Evolutionary conservation across 495 filamentous ascomycete species (phyloP).

Genomic region (Aspergillus leporis): DNA sequence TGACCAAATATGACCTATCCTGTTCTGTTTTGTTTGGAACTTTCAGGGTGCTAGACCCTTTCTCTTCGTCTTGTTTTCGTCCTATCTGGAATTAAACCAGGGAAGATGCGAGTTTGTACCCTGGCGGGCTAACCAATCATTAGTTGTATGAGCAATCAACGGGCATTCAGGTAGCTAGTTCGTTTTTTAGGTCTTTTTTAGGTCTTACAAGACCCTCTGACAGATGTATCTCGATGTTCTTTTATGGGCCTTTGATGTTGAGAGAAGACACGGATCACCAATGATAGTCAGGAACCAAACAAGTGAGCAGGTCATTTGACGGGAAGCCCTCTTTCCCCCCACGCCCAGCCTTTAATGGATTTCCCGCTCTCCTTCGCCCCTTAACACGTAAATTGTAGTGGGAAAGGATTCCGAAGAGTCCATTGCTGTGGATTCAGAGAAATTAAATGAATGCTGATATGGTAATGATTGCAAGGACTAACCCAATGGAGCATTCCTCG

Average conservation of each 20-base stretch:
- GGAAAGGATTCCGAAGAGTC: neutral
- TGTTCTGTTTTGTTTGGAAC: neutral
- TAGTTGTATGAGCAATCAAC: neutral
- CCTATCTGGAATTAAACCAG: neutral
- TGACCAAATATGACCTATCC: constrained; percentile 8
- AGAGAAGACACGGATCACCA: neutral
- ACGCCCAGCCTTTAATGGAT: neutral
- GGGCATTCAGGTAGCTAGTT: constrained; percentile 1
- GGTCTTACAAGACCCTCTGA: constrained; percentile 4
- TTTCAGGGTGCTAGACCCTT: neutral
- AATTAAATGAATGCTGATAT: neutral
- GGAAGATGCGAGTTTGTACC: neutral
- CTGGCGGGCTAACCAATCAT: neutral
- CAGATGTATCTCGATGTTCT: neutral
- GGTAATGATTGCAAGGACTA: neutral
- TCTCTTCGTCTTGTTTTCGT: too few species aligned
- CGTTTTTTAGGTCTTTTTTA: neutral
- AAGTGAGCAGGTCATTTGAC: constrained; percentile 5
- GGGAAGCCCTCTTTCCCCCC: neutral
- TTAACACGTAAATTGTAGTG: neutral
- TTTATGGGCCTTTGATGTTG: neutral
- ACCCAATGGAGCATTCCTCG: neutral
- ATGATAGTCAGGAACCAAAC: neutral
- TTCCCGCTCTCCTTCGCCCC: neutral
- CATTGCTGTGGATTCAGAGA: neutral